Percentiles rank a stretch among this genome's conserved stretches.
Conservation (phyloP, 192 early-diverging fungal species). For the Paraglomus brasilianum region DNA sequence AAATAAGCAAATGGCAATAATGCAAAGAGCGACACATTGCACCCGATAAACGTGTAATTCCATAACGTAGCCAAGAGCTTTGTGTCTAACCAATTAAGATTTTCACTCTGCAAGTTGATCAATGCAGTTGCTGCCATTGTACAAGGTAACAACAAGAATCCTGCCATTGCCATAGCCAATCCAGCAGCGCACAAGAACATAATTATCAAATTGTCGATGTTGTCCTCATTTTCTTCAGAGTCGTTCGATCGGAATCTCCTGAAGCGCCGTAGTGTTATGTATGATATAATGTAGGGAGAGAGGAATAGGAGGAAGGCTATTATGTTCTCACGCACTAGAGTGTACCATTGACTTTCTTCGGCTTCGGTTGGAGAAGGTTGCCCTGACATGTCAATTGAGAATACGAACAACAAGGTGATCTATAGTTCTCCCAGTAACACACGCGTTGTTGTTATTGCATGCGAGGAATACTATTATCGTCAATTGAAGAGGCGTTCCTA, state of each 20-base stretch:
- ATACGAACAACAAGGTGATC: too few species aligned
- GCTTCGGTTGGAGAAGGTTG: too few species aligned
- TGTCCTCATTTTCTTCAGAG: conserved; percentile 20
- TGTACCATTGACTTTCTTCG: conserved; percentile 20
- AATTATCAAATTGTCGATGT: conserved; percentile 27
- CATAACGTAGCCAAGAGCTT: conserved; percentile 26
- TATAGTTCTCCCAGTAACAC: too few species aligned
- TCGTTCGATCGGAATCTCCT: not conserved
- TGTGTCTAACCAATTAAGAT: conserved; percentile 19
- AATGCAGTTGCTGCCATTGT: conserved; percentile 30
- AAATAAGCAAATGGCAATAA: conserved; percentile 29
- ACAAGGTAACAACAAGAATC: conserved; percentile 24
- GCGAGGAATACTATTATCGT: too few species aligned
- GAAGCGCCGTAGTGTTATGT: conserved; percentile 19
- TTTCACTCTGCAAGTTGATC: not conserved
- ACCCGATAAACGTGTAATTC: conserved; percentile 31
- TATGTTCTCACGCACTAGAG: conserved; percentile 22
- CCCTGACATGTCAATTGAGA: too few species aligned
- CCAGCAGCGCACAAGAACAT: conserved; percentile 27
- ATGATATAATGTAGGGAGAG: conserved; percentile 19
- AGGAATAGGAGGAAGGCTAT: conserved; percentile 28
- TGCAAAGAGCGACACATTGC: conserved; percentile 29
- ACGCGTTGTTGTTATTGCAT: too few species aligned
- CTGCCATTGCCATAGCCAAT: conserved; percentile 30
- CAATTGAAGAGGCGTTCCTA: too few species aligned